A percentile compares a stretch with the other conserved stretches of the same genome.
phyloP scores from a whole-genome alignment of 176 grass and related monocot genomes.

The Phragmites australis region DNA sequence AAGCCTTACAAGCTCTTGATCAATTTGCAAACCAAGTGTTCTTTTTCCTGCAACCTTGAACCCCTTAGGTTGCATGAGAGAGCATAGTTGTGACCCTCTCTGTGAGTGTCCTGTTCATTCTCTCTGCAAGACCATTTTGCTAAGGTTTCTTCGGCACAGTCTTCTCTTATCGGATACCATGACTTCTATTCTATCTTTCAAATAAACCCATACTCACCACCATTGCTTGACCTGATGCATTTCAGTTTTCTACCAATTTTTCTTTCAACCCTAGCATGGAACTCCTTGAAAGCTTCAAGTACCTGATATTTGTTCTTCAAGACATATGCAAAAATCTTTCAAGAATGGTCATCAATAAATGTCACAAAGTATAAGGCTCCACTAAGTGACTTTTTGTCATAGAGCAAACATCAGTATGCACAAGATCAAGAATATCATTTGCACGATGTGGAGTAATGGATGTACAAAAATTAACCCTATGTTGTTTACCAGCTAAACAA shows the following conservation, averaged over 20 bases:
- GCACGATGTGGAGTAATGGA: not conserved
- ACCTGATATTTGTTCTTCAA: constrained; percentile 24
- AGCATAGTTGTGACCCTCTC: not conserved
- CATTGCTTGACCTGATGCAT: not conserved
- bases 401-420: constrained; percentile 31
- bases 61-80: not conserved
- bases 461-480: constrained; percentile 17
- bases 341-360: not conserved
- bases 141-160: not conserved
- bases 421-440: constrained; percentile 12
- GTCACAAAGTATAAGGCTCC: not conserved
- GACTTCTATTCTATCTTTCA: not conserved
- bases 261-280: constrained; percentile 25
- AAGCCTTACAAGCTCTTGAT: too few relatives aligned
- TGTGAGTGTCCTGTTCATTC: not conserved
- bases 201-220: not conserved
- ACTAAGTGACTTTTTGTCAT: not conserved
- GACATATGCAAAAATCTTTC: constrained; percentile 14
- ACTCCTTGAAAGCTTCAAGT: constrained; percentile 10
- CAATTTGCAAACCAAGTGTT: too few relatives aligned
- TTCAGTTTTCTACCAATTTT: not conserved
- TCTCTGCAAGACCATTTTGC: not conserved
- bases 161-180: not conserved
- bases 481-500: constrained; percentile 23
- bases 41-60: too few relatives aligned